Base-by-base conservation (phyloP, 106 monocot species). In the Agapanthus africanus region DNA sequence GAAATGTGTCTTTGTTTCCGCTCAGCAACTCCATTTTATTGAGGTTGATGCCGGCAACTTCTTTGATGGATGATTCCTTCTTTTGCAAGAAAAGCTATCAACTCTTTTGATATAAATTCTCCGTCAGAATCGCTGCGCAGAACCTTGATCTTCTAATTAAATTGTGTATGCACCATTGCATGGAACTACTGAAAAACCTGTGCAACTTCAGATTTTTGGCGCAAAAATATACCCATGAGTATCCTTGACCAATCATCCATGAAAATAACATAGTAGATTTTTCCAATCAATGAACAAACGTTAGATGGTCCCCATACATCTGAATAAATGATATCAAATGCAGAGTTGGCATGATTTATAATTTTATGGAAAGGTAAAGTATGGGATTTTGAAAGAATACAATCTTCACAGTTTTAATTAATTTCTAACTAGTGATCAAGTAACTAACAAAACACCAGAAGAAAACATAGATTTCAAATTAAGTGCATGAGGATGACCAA, bases 161-260 rank as follows among this genome's bases (percentile, higher is more conserved):
- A 73, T 22, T 64, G 63, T 31, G 18, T 64, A 7, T 44, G 46
- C 14, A 65, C 35, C 54, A 74, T 65, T 11, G 33, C 30, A 32
- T 13, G 16, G 52, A 74, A 74, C 0, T 0, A 15, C 26, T 23
- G 6, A 23, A 47, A 74, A 31, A 66, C 27, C 3, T 23, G 23
- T 22, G 16, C 11, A 36, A 66, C 63, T 47, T 74, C 28, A 25
- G 36, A 14, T 21, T 37, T 42, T 15, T 19, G 13, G 7, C 21
- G 31, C 50, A 46, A 21, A 35, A 30, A 38, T 50, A 65, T 34
- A 74, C 33, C 65, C 73, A 64, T 49, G 32, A 46, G 16, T 33
- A 52, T 52, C 42, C 50, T 50, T 7, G 65, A 51, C 16, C 23
- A 74, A 52, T 74, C 73, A 26, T 74, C 73, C 44, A 74, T 52